A percentile compares a stretch with the other conserved stretches of the same genome.
Evolutionary conservation across 2,329 filamentous ascomycete species (phyloP).

Genomic region (Fusarium algeriense): DNA sequence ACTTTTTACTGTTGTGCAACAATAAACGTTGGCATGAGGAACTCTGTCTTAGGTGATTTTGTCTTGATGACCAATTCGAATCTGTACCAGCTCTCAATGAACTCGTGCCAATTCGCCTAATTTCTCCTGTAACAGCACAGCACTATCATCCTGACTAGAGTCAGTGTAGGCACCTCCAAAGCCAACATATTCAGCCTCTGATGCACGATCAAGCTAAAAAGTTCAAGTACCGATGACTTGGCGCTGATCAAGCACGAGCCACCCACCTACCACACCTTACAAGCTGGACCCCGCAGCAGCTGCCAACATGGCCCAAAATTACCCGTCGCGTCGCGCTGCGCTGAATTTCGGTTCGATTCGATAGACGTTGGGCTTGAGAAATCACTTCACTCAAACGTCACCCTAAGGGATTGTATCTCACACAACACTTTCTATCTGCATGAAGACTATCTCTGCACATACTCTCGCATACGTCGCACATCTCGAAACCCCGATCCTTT

Average conservation of each 20-base stretch:
- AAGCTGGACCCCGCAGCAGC: conserved; percentile 37
- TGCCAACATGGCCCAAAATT: conserved; percentile 36
- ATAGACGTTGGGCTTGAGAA: neutral
- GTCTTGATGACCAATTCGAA: neutral
- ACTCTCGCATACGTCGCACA: neutral
- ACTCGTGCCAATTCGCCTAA: neutral
- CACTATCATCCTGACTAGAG: neutral
- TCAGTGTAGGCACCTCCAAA: neutral
- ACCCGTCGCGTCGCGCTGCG: conserved; percentile 40
- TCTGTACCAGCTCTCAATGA: neutral
- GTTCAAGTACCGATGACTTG: conserved; percentile 31
- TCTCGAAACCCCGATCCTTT: neutral
- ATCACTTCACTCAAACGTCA: conserved; percentile 14
- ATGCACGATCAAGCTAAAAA: conserved; percentile 2
- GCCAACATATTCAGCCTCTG: neutral
- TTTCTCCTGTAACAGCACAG: neutral
- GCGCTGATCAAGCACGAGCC: conserved; percentile 37
- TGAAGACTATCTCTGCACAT: neutral
- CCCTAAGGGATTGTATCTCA: neutral
- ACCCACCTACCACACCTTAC: conserved; percentile 13
- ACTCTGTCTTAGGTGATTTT: neutral
- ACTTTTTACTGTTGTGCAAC: neutral
- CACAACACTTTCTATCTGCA: neutral
- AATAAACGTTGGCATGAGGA: neutral
- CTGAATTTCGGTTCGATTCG: conserved; percentile 21